Percentiles rank a stretch among this genome's conserved stretches.
Conservation (phyloP, 805 yeast genomes). For the Huiozyma naganishii region DNA sequence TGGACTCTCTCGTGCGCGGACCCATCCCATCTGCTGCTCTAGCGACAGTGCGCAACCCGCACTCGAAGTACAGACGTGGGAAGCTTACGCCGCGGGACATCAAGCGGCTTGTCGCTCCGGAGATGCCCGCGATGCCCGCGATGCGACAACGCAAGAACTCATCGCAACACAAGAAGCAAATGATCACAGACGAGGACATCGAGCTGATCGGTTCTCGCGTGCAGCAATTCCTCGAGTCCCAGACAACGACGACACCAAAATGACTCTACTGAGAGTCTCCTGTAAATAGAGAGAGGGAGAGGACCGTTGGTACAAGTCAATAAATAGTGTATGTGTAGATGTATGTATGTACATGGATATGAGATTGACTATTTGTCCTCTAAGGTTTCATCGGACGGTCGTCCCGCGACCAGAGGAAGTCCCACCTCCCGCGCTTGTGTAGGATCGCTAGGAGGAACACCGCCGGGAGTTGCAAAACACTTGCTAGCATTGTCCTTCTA, state of each 20-base stretch:
- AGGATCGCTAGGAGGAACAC: slow-evolving; percentile 84
- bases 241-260: slow-evolving; percentile 5
- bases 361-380: background rate
- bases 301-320: too few relatives aligned
- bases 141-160: slow-evolving; percentile 41
- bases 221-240: slow-evolving; percentile 23
- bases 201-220: slow-evolving; percentile 35
- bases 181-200: slow-evolving; percentile 33
- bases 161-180: slow-evolving; percentile 32
- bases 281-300: too few relatives aligned
- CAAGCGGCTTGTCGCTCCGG: slow-evolving; percentile 52
- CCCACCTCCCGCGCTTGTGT: slow-evolving; percentile 95
- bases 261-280: too few relatives aligned
- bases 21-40: slow-evolving; percentile 64
- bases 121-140: slow-evolving; percentile 65
- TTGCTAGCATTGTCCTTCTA: slow-evolving; percentile 81
- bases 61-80: slow-evolving; percentile 56
- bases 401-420: slow-evolving; percentile 35
- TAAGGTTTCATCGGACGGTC: too few relatives aligned
- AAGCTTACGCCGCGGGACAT: slow-evolving; percentile 53
- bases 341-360: background rate
- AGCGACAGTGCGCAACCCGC: slow-evolving; percentile 62
- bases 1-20: slow-evolving; percentile 51
- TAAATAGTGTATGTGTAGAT: too few relatives aligned
- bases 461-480: slow-evolving; percentile 89